A percentile compares a stretch with the other conserved stretches of the same genome.
phyloP scores from a whole-genome alignment of 83 land plant genomes.

The Thuja plicata region DNA sequence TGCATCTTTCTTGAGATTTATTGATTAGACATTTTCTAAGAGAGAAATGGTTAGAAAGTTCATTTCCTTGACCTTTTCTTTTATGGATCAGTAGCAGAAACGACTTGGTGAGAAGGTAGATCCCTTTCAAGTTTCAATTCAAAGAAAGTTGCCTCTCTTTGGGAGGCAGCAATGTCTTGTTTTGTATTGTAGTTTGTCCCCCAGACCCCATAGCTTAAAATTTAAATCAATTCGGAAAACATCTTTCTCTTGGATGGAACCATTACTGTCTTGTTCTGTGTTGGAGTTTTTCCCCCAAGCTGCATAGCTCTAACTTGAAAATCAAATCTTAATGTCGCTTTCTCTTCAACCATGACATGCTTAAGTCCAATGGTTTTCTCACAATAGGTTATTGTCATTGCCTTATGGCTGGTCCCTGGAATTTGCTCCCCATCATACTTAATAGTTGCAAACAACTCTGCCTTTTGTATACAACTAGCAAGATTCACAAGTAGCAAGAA shows the following conservation, averaged over 20 bases:
- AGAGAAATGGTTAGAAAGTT: neutral
- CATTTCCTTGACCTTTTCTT: neutral
- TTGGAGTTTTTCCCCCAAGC: neutral
- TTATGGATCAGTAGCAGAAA: neutral
- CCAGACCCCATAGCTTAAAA: neutral
- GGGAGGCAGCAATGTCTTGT: neutral
- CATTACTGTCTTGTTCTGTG: neutral
- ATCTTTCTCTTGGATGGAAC: neutral
- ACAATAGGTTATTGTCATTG: neutral
- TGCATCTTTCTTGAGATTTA: neutral
- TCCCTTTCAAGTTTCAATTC: neutral
- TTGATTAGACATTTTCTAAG: neutral
- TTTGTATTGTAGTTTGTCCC: neutral
- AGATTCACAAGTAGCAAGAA: too few species aligned
- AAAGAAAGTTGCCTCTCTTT: neutral
- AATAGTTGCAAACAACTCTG: too few species aligned
- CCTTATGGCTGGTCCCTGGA: neutral
- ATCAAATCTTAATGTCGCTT: neutral
- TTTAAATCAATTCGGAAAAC: neutral
- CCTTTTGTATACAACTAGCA: too few species aligned
- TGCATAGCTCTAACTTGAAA: neutral
- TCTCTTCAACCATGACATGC: neutral
- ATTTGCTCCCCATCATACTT: too few species aligned
- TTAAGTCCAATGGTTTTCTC: neutral
- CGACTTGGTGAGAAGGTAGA: neutral